Percentiles rank a stretch among this genome's conserved stretches.
Evolutionary conservation across 768 basidiomycete species (phyloP).

Genomic region (Obba rivulosa): DNA sequence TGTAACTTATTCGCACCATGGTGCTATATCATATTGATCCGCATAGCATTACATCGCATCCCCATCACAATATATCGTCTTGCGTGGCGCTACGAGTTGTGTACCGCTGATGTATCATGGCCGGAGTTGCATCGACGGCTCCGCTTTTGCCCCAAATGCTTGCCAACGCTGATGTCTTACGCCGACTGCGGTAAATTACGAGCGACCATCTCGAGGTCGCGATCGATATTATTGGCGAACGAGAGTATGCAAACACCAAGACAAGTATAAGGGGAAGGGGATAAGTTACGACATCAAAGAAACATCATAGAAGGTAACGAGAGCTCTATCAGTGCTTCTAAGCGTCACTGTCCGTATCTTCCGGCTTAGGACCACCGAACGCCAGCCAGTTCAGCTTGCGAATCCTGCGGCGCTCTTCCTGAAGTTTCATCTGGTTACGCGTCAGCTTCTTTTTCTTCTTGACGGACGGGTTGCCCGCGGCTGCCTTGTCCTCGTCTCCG

Average conservation of each 20-base stretch:
- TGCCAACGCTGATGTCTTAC: too few relatives aligned
- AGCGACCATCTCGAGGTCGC: too few relatives aligned
- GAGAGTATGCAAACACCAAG: too few relatives aligned
- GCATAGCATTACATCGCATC: neutral
- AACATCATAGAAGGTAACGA: neutral
- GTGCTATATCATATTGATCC: neutral
- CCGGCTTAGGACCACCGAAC: conserved; percentile 76
- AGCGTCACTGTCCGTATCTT: conserved; percentile 60
- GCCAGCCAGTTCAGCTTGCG: conserved; percentile 82
- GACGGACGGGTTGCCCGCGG: conserved; percentile 32
- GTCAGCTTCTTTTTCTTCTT: conserved; percentile 90
- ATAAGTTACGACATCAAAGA: too few relatives aligned
- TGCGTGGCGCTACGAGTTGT: too few relatives aligned
- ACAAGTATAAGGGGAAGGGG: too few relatives aligned
- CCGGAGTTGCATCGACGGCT: too few relatives aligned
- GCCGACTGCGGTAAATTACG: too few relatives aligned
- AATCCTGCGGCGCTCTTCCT: conserved; percentile 77
- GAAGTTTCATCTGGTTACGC: conserved; percentile 85
- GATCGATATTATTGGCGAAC: too few relatives aligned
- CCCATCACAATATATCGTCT: neutral
- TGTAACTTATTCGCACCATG: neutral
- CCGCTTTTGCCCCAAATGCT: too few relatives aligned
- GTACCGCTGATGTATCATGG: too few relatives aligned
- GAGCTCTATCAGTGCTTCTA: neutral
- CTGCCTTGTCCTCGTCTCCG: conserved; percentile 59